Percentiles rank a stretch among this genome's conserved stretches.
phyloP scores from a whole-genome alignment of 2,329 filamentous ascomycete species.

The Aspergillus calidoustus region DNA sequence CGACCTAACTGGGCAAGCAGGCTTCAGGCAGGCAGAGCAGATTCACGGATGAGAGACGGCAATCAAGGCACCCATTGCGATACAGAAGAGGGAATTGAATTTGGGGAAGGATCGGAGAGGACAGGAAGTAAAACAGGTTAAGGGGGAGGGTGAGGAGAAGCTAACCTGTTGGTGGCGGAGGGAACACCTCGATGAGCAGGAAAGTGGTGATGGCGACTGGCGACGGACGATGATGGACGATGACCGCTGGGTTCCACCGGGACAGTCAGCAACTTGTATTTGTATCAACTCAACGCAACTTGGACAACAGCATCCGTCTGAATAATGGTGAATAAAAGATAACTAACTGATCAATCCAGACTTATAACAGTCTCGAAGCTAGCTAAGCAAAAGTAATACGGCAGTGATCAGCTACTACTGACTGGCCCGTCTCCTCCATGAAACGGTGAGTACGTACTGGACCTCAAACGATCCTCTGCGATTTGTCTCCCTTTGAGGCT shows the following conservation, averaged over 20 bases:
- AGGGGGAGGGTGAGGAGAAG: conserved; percentile 2
- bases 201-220: conserved; percentile 10
- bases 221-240: background rate
- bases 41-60: conserved; percentile 15
- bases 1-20: conserved; percentile 11
- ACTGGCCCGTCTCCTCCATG: background rate
- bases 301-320: background rate
- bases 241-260: conserved; percentile 11
- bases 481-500: background rate
- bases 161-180: conserved; percentile 12
- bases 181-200: conserved; percentile 11
- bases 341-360: background rate
- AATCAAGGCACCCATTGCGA: conserved; percentile 16
- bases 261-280: conserved; percentile 14
- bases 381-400: background rate
- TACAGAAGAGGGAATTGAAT: conserved; percentile 1
- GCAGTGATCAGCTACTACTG: conserved; percentile 2
- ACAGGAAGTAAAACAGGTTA: conserved; percentile 1
- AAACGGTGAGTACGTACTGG: background rate
- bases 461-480: background rate
- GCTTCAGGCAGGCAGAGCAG: conserved; percentile 9
- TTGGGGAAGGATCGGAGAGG: background rate
- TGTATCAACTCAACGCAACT: conserved; percentile 4
- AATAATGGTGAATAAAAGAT: background rate
- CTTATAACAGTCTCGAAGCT: background rate